These are phyloP conservation scores for Galium porrigens DNA, from an alignment of 305 asterid genomes.

Conservation along the genomic window DNA sequence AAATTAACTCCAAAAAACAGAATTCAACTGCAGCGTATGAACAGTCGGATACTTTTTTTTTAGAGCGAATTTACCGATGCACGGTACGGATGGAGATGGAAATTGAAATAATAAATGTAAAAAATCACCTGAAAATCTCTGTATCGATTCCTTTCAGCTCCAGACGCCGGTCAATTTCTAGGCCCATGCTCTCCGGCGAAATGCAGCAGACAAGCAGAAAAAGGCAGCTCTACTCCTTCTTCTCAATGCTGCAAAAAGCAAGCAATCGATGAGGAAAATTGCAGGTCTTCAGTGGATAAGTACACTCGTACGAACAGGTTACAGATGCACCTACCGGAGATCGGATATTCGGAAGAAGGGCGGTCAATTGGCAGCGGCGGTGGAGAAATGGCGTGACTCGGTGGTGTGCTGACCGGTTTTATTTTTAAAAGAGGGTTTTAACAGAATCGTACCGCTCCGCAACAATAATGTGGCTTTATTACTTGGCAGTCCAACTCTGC, in stretches of 20 bases:
- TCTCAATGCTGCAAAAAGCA: background rate
- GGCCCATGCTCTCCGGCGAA: slow-evolving; percentile 10
- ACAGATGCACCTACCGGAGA: background rate
- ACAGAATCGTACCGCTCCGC: background rate
- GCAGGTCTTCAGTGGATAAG: background rate
- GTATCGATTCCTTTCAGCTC: slow-evolving; percentile 7
- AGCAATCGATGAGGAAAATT: background rate
- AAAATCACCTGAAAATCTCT: slow-evolving; percentile 11
- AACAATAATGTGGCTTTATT: background rate
- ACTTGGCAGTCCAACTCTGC: background rate
- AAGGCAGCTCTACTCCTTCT: background rate
- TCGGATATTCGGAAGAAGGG: background rate
- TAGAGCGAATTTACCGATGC: background rate
- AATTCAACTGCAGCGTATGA: background rate
- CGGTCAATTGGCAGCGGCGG: background rate
- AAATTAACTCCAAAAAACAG: background rate
- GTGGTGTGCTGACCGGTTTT: background rate
- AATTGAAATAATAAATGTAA: background rate
- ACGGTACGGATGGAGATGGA: background rate
- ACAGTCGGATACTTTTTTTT: background rate
- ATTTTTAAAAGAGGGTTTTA: background rate
- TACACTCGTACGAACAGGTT: background rate
- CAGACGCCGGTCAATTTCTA: slow-evolving; percentile 8
- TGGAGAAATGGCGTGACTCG: background rate
- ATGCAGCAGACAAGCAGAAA: background rate